A percentile compares a stretch with the other conserved stretches of the same genome.
Conservation (phyloP, 2,329 filamentous ascomycete species). For the Epichloe gansuensis region DNA sequence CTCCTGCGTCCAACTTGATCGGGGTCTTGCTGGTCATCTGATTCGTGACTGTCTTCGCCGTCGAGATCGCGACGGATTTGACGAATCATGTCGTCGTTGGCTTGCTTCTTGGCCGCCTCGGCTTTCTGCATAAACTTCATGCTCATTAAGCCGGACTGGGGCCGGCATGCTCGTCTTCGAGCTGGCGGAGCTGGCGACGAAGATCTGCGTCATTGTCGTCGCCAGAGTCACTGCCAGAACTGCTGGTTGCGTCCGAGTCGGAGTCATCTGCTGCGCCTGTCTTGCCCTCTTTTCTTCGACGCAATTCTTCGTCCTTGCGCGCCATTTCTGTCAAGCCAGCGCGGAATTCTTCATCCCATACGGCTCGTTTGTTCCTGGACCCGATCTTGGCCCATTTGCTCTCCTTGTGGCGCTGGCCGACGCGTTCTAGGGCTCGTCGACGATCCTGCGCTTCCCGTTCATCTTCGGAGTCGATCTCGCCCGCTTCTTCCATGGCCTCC, state of each 20-base stretch:
- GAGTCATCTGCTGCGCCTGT: slow-evolving; percentile 30
- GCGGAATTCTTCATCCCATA: slow-evolving; percentile 82
- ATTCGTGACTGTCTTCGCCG: slow-evolving; percentile 40
- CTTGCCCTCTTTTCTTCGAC: slow-evolving; percentile 66
- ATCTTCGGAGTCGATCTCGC: slow-evolving; percentile 51
- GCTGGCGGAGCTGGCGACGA: slow-evolving; percentile 31
- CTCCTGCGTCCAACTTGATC: slow-evolving; percentile 56
- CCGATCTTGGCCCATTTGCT: slow-evolving; percentile 87
- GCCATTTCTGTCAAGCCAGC: slow-evolving; percentile 71
- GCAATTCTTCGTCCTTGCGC: slow-evolving; percentile 68
- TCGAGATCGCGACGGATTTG: slow-evolving; percentile 62
- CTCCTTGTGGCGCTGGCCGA: slow-evolving; percentile 74
- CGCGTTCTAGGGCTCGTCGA: slow-evolving; percentile 68
- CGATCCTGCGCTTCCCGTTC: slow-evolving; percentile 57
- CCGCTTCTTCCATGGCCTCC: slow-evolving; percentile 42
- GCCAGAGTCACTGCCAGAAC: slow-evolving; percentile 41
- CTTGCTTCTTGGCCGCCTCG: slow-evolving; percentile 62
- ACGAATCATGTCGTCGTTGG: slow-evolving; percentile 66
- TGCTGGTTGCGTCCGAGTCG: slow-evolving; percentile 41
- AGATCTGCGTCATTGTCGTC: slow-evolving; percentile 33
- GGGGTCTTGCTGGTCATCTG: slow-evolving; percentile 30
- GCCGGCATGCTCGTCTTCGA: slow-evolving; percentile 34
- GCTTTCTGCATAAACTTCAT: slow-evolving; percentile 95
- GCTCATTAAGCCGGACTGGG: slow-evolving; percentile 56
- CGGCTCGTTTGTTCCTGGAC: slow-evolving; percentile 64